Conservation (phyloP, 2,329 filamentous ascomycete species). For the Arthrobotrys iridis region DNA sequence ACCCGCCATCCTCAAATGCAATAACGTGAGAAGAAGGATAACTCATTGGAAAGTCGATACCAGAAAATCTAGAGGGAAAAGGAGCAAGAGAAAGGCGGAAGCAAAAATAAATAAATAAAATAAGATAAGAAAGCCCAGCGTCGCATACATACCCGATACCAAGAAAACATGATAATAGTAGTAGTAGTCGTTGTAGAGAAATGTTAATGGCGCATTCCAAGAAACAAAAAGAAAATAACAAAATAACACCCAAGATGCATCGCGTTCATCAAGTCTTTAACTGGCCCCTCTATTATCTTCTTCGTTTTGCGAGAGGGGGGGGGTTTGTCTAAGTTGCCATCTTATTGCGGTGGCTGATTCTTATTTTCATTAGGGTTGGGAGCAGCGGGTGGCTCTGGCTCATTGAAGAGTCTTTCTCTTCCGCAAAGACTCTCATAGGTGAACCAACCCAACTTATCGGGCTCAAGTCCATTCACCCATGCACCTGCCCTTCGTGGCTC, state of each 20-base stretch:
- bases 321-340: too few relatives aligned
- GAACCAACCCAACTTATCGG: constrained; percentile 27
- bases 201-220: not conserved
- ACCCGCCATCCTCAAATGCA: not conserved
- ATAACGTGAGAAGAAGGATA: not conserved
- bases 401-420: constrained; percentile 32
- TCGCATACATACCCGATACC: constrained; percentile 4
- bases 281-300: not conserved
- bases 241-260: constrained; percentile 15
- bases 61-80: not conserved
- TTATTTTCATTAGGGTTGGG: not conserved
- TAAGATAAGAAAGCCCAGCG: not conserved
- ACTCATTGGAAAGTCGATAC: not conserved
- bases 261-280: not conserved
- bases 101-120: too few relatives aligned
- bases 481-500: constrained; percentile 27
- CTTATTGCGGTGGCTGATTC: not conserved
- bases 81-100: not conserved
- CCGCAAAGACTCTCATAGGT: constrained; percentile 43
- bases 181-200: not conserved
- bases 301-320: too few relatives aligned
- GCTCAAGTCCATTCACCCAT: constrained; percentile 25
- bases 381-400: constrained; percentile 13
- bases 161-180: not conserved
- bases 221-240: not conserved